phyloP scores from a whole-genome alignment of 2,329 filamentous ascomycete genomes.

The Alternaria longipes region DNA sequence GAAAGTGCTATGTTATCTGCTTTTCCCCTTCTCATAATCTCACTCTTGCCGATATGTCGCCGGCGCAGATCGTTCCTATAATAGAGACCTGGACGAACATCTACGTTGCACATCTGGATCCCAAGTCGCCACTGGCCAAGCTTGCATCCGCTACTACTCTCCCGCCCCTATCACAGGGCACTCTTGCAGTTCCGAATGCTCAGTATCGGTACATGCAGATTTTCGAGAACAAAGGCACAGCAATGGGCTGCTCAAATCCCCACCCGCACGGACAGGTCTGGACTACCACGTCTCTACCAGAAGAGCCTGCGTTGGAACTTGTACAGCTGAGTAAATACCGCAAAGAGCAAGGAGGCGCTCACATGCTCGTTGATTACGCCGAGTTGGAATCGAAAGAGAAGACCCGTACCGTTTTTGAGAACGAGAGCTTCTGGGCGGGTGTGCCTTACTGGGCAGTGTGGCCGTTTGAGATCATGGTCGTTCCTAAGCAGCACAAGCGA shows the following conservation, averaged over 20 bases:
- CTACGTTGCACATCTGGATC: slow-evolving; percentile 82
- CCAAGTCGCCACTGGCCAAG: slow-evolving; percentile 70
- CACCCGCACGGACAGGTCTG: slow-evolving; percentile 97
- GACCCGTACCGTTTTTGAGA: slow-evolving; percentile 89
- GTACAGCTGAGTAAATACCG: slow-evolving; percentile 81
- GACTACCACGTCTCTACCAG: slow-evolving; percentile 90
- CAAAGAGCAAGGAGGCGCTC: slow-evolving; percentile 72
- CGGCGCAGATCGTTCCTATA: slow-evolving; percentile 79
- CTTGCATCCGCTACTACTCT: slow-evolving; percentile 58
- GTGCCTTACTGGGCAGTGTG: slow-evolving; percentile 98
- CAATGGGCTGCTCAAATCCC: slow-evolving; percentile 98
- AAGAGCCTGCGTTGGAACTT: slow-evolving; percentile 85
- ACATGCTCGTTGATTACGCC: slow-evolving; percentile 88
- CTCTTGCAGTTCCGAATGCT: slow-evolving; percentile 65
- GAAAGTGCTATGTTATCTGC: slow-evolving; percentile 95
- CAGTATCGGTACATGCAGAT: slow-evolving; percentile 99
- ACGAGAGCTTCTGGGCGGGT: slow-evolving; percentile 82
- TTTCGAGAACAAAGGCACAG: slow-evolving; percentile 97
- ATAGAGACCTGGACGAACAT: slow-evolving; percentile 92
- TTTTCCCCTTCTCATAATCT: slow-evolving; percentile 91
- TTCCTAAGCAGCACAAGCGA: slow-evolving; percentile 84
- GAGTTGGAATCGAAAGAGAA: slow-evolving; percentile 80
- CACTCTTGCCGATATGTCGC: slow-evolving; percentile 88
- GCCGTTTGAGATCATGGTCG: slow-evolving; percentile 94
- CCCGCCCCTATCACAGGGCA: slow-evolving; percentile 57